Conservation (phyloP, 352 stramenopile species). For the Aphanomyces invadans region DNA sequence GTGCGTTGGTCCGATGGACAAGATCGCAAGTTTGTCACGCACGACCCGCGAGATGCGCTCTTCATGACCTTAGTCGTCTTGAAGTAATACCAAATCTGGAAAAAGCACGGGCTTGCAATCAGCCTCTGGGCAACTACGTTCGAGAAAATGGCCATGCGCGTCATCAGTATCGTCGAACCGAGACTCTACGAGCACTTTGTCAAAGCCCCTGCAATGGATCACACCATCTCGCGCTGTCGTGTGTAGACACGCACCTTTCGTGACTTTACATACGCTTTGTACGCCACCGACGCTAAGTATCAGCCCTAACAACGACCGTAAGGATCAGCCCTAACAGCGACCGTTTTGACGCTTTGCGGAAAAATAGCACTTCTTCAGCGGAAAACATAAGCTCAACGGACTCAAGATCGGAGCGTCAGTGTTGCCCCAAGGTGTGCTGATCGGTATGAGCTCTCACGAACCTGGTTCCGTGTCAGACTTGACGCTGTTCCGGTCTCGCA, state of each 20-base stretch:
- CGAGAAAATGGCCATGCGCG: background rate
- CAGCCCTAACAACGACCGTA: background rate
- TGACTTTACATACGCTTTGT: background rate
- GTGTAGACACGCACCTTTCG: background rate
- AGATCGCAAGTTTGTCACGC: background rate
- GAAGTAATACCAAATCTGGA: constrained; percentile 3
- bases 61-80: constrained; percentile 6
- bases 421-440: background rate
- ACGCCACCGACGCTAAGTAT: constrained; percentile 17
- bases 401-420: constrained; percentile 28
- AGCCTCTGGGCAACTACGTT: background rate
- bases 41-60: background rate
- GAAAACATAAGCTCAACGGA: constrained; percentile 27
- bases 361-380: constrained; percentile 19
- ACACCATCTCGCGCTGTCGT: no score
- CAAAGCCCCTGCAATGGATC: background rate
- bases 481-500: constrained; percentile 23
- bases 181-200: background rate
- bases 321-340: background rate
- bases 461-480: constrained; percentile 25
- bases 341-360: no score
- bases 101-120: constrained; percentile 12
- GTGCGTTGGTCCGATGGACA: constrained; percentile 1
- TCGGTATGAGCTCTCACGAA: constrained; percentile 19
- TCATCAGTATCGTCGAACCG: constrained; percentile 1